Evolutionary conservation across 495 filamentous ascomycete genomes (phyloP), one percentile per base, ranked within the genome.

Genomic region (Trichoderma gamsii): DNA sequence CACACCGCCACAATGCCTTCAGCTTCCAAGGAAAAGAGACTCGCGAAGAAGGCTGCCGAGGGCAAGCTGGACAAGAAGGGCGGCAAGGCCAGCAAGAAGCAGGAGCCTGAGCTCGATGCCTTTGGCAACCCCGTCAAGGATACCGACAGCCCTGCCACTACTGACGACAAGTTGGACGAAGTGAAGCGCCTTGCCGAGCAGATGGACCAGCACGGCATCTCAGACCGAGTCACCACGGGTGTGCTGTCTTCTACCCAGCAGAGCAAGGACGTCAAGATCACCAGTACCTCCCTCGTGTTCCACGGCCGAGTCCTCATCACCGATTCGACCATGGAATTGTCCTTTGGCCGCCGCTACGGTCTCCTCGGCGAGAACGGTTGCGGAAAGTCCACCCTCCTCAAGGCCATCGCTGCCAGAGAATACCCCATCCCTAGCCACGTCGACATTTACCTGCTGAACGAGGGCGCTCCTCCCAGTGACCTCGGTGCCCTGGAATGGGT

Each of bases 291-390:
- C 43, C 83, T 99, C 66, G 92, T 96, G 69, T 99, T 99, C 86
- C 95, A 99, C 82, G 95, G 95, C 70, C 93, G 89, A 71, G 96
- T 99, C 71, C 88, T 99, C 66, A 89, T 99, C 78, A 92, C 87
- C 72, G 95, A 99, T 78, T 89, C 91, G 66, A 93, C 89, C 32
- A 85, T 99, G 74, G 95, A 99, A 78, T 84, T 99, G 72, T 97
- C 92, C 76, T 92, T 92, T 76, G 91, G 90, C 67, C 90, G 94
- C 71, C 87, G 95, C 66, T 99, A 99, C 77, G 95, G 95, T 76
- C 82, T 99, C 66, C 81, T 99, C 67, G 95, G 95, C 74, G 95
- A 99, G 85, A 99, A 99, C 88, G 95, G 95, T 65, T 99, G 95
- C 75, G 95, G 95, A 75, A 99, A 99, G 83, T 97, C 93, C 70